Percentiles rank a stretch among this genome's conserved stretches.
Evolutionary conservation across 495 filamentous ascomycete genomes (phyloP).

Genomic region (Letharia columbiana): DNA sequence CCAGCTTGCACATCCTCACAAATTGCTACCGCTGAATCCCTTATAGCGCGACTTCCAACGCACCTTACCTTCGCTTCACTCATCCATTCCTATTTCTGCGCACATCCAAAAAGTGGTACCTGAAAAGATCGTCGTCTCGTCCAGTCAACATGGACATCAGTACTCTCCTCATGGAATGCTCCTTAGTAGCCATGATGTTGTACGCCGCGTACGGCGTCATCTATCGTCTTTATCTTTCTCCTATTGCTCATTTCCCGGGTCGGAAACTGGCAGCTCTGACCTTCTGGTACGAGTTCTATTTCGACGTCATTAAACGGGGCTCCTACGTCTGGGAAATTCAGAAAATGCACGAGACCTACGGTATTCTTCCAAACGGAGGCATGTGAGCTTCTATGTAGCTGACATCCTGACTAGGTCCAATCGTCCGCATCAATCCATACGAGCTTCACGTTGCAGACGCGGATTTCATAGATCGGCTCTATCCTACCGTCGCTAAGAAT

Average conservation of each 20-base stretch:
- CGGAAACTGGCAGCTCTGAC: slow-evolving; percentile 41
- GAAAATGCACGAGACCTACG: slow-evolving; percentile 39
- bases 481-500: slow-evolving; percentile 19
- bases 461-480: slow-evolving; percentile 32
- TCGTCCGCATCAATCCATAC: slow-evolving; percentile 43
- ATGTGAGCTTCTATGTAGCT: background rate
- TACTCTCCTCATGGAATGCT: no score
- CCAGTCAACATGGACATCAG: no score
- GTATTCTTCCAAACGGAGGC: slow-evolving; percentile 1
- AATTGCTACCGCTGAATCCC: no score
- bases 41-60: no score
- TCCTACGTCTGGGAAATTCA: slow-evolving; percentile 36
- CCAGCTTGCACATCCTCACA: no score
- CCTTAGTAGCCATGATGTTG: no score
- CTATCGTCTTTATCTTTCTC: slow-evolving; percentile 25
- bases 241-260: slow-evolving; percentile 39
- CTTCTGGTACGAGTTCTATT: slow-evolving; percentile 41
- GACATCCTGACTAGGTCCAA: slow-evolving; percentile 35
- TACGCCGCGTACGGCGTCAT: background rate
- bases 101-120: no score
- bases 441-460: slow-evolving; percentile 43
- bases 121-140: no score
- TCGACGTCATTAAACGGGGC: slow-evolving; percentile 38
- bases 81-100: no score
- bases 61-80: no score